Evolutionary conservation across 164 flowering plant genomes (phyloP).

Genomic region (Amborella trichopoda): DNA sequence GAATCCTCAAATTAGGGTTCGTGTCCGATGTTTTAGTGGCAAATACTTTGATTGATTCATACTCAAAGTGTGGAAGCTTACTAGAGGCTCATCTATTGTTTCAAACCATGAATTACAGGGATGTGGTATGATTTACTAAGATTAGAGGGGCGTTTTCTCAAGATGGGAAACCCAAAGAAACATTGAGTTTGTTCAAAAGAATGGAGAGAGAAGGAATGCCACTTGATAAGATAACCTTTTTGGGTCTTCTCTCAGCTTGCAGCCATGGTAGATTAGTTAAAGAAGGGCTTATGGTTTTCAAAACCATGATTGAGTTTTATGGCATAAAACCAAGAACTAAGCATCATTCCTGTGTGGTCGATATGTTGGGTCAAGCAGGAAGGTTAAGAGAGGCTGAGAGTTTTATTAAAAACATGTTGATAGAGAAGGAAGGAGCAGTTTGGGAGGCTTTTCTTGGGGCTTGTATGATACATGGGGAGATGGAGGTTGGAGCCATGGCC

Average conservation of each 20-base stretch:
- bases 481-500: constrained; percentile 20
- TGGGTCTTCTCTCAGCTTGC: constrained; percentile 20
- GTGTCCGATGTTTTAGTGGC: constrained; percentile 10
- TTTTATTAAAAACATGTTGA: constrained; percentile 20
- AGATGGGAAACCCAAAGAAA: constrained; percentile 13
- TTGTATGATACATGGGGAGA: constrained; percentile 13
- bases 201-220: constrained; percentile 11
- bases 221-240: constrained; percentile 14
- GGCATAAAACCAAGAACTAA: constrained; percentile 17
- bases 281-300: constrained; percentile 17
- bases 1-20: constrained; percentile 10
- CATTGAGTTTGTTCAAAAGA: constrained; percentile 13
- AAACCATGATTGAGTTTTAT: constrained; percentile 11
- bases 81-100: constrained; percentile 14
- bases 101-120: constrained; percentile 6
- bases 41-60: constrained; percentile 20
- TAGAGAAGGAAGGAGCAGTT: constrained; percentile 18
- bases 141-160: constrained; percentile 14
- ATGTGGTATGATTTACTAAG: constrained; percentile 18
- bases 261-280: constrained; percentile 17
- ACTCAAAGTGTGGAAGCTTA: constrained; percentile 15
- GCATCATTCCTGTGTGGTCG: constrained; percentile 21
- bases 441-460: constrained; percentile 25
- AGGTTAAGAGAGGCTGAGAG: constrained; percentile 8
- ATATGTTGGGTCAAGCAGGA: constrained; percentile 16